A percentile compares a stretch with the other conserved stretches of the same genome.
Evolutionary conservation across 768 basidiomycete genomes (phyloP).

Genomic region (Leccinum arenicola): DNA sequence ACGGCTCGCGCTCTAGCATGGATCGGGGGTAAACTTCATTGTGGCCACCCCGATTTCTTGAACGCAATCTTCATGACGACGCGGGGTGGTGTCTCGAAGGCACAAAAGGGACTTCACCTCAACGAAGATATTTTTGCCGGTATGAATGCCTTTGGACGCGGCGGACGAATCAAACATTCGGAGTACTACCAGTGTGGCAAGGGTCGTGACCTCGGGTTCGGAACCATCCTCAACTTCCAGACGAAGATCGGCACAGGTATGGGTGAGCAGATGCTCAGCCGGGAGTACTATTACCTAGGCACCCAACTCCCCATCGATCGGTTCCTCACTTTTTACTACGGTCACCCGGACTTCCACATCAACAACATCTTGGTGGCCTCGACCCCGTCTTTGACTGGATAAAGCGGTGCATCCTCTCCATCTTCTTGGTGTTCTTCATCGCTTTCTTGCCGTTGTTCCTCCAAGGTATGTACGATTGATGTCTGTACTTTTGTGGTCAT

Average conservation of each 20-base stretch:
- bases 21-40: constrained; percentile 98
- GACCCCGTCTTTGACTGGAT: constrained; percentile 98
- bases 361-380: constrained; percentile 99
- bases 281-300: constrained; percentile 98
- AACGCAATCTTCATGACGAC: constrained; percentile 98
- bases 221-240: constrained; percentile 99
- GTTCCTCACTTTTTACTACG: constrained; percentile 99
- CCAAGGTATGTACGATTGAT: constrained; percentile 59
- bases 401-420: constrained; percentile 91
- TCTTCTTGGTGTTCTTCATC: constrained; percentile 99
- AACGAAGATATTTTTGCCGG: constrained; percentile 99
- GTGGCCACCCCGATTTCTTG: constrained; percentile 99
- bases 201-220: constrained; percentile 98
- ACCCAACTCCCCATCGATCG: constrained; percentile 98
- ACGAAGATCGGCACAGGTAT: constrained; percentile 99
- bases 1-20: constrained; percentile 92
- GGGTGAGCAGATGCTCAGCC: constrained; percentile 99
- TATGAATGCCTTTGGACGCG: constrained; percentile 98
- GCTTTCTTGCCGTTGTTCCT: constrained; percentile 95
- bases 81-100: constrained; percentile 97
- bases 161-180: constrained; percentile 98
- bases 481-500: constrained; percentile 1
- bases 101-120: constrained; percentile 96
- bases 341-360: constrained; percentile 98
- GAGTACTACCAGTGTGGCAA: constrained; percentile 99